A percentile compares a stretch with the other conserved stretches of the same genome.
Evolutionary conservation across 106 monocot genomes (phyloP).

Genomic region (Vanilla planifolia): DNA sequence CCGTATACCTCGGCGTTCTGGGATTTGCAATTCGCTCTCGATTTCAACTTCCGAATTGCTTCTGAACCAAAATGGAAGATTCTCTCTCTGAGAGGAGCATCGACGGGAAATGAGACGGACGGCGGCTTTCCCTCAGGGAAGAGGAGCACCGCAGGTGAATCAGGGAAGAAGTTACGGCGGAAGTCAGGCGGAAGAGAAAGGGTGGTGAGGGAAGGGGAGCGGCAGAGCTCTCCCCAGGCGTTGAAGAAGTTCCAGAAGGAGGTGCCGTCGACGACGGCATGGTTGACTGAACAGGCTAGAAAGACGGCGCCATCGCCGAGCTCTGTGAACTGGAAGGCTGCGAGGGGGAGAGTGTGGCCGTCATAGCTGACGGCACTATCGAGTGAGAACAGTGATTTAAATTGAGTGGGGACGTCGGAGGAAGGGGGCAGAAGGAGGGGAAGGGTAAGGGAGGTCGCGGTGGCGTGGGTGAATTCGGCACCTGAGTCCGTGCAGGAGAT

Average conservation of each 20-base stretch:
- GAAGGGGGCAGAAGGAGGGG: slow-evolving; percentile 7
- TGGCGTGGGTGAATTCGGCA: slow-evolving; percentile 45
- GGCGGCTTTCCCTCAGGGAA: slow-evolving; percentile 39
- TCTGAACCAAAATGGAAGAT: slow-evolving; percentile 54
- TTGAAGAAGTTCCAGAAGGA: slow-evolving; percentile 95
- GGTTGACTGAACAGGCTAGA: slow-evolving; percentile 41
- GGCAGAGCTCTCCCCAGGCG: slow-evolving; percentile 66
- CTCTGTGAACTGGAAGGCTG: slow-evolving; percentile 40
- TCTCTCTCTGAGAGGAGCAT: slow-evolving; percentile 50
- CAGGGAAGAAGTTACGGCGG: slow-evolving; percentile 54
- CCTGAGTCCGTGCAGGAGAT: slow-evolving; percentile 65
- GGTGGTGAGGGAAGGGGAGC: neutral
- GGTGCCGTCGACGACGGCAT: slow-evolving; percentile 48
- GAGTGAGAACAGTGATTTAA: slow-evolving; percentile 36
- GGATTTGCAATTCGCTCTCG: slow-evolving; percentile 25
- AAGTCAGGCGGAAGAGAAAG: slow-evolving; percentile 40
- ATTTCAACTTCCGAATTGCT: slow-evolving; percentile 45
- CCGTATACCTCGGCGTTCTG: neutral
- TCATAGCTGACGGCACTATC: slow-evolving; percentile 49
- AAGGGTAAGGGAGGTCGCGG: slow-evolving; percentile 18
- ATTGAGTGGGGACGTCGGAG: slow-evolving; percentile 19
- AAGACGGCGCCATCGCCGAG: slow-evolving; percentile 39
- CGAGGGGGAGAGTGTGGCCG: slow-evolving; percentile 55
- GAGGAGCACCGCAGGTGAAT: slow-evolving; percentile 44
- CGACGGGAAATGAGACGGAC: slow-evolving; percentile 34